A percentile compares a stretch with the other conserved stretches of the same genome.
Conservation (phyloP, 78 protist species). For the Dictyostelium citrinum region DNA sequence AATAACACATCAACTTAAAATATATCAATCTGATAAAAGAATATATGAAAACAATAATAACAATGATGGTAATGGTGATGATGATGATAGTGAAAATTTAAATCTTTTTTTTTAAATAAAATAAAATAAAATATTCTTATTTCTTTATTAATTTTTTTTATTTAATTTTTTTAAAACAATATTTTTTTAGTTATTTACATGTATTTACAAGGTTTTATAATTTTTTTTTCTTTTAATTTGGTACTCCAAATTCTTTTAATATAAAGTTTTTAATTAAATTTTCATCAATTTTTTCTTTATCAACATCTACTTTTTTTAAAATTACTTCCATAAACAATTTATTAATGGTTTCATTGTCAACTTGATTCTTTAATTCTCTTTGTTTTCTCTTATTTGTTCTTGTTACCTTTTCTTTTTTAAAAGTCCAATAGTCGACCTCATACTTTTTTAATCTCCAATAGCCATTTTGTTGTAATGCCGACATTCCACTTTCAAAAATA, state of each 20-base stretch:
- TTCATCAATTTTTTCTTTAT: not conserved
- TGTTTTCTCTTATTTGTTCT: not conserved
- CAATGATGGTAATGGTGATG: not conserved
- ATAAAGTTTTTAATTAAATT: not conserved
- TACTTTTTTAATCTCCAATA: conserved; percentile 21
- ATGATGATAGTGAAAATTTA: too few species aligned
- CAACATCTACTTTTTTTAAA: not conserved
- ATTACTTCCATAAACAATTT: not conserved
- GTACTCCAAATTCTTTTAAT: not conserved
- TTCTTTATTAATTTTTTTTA: not conserved
- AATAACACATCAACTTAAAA: too few species aligned
- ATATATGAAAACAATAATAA: not conserved
- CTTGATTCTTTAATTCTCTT: not conserved
- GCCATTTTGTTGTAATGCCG: conserved; percentile 41
- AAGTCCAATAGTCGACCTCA: not conserved
- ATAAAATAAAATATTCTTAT: too few species aligned
- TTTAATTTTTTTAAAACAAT: not conserved
- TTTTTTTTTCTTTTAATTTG: not conserved
- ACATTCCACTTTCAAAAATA: conserved; percentile 56
- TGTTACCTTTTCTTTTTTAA: not conserved
- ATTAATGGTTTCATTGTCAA: not conserved
- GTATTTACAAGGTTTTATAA: not conserved
- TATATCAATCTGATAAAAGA: too few species aligned
- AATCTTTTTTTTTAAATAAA: too few species aligned
- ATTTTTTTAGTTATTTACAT: not conserved